Evolutionary conservation across 2,329 filamentous ascomycete species (phyloP).

Genomic region (Colletotrichum karsti): DNA sequence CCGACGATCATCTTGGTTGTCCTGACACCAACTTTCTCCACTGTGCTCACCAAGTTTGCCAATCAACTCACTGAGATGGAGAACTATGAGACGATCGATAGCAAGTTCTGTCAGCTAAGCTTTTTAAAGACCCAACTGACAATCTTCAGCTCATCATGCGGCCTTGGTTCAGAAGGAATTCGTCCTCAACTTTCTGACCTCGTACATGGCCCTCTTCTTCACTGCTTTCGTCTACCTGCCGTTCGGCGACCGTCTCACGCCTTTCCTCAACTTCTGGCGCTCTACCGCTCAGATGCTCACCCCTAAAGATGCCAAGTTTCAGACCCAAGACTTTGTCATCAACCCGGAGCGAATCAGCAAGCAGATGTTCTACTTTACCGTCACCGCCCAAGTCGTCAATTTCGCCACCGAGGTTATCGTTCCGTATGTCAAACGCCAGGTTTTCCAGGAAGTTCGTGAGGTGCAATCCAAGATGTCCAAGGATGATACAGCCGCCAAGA

Average conservation of each 20-base stretch:
- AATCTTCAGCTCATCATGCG: conserved; percentile 72
- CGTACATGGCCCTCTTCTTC: conserved; percentile 90
- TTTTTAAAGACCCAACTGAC: conserved; percentile 18
- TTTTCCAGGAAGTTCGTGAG: conserved; percentile 81
- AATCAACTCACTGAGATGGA: conserved; percentile 82
- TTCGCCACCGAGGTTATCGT: conserved; percentile 86
- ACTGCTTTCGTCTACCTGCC: conserved; percentile 96
- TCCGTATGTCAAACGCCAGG: conserved; percentile 83
- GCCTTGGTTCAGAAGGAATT: conserved; percentile 94
- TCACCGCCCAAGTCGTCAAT: conserved; percentile 91
- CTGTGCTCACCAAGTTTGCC: conserved; percentile 79
- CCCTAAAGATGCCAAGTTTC: conserved; percentile 76
- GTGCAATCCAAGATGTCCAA: conserved; percentile 69
- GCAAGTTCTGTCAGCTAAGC: conserved; percentile 41
- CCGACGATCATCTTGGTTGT: conserved; percentile 89
- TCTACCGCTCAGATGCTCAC: conserved; percentile 78
- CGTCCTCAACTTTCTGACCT: conserved; percentile 95
- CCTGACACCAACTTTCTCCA: conserved; percentile 80
- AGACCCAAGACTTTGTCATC: conserved; percentile 76
- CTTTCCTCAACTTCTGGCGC: conserved; percentile 85
- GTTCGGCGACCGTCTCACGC: conserved; percentile 84
- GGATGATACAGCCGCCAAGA: conserved; percentile 54
- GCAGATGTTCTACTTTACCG: conserved; percentile 95
- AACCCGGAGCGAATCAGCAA: conserved; percentile 85
- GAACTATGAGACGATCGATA: conserved; percentile 89